Evolutionary conservation across 371 early-diverging fungal species (phyloP).

Genomic region (Lichtheimia ornata): DNA sequence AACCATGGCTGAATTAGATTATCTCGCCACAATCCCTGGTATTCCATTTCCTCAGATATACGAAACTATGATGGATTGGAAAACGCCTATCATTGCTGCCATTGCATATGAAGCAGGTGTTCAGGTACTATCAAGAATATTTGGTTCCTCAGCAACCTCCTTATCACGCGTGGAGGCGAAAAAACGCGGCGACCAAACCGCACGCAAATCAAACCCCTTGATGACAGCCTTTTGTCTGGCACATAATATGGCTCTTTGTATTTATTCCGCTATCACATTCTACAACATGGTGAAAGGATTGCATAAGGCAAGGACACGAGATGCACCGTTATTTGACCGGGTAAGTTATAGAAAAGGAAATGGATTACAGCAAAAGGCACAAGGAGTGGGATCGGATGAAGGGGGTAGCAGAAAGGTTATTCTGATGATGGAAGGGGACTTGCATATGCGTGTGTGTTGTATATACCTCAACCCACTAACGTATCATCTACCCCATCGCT

Average conservation of each 20-base stretch:
- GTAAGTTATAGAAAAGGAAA: background rate
- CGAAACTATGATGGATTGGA: conserved; percentile 71
- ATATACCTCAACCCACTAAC: background rate
- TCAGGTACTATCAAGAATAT: conserved; percentile 24
- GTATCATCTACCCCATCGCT: no score
- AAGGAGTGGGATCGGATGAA: background rate
- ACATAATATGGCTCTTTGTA: conserved; percentile 71
- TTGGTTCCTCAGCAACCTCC: background rate
- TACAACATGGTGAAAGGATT: conserved; percentile 57
- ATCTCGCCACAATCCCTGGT: conserved; percentile 31
- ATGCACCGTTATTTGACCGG: conserved; percentile 1
- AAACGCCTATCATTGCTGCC: conserved; percentile 61
- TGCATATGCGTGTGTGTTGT: background rate
- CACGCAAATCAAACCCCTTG: conserved; percentile 29
- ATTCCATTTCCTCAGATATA: conserved; percentile 64
- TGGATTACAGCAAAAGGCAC: background rate
- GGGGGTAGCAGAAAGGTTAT: background rate
- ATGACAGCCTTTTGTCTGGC: conserved; percentile 57
- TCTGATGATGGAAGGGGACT: background rate
- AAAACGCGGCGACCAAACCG: conserved; percentile 3
- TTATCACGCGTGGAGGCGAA: background rate
- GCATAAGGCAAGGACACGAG: conserved; percentile 31
- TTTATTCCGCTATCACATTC: conserved; percentile 73
- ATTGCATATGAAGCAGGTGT: conserved; percentile 62
- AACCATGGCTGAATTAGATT: conserved; percentile 13